phyloP scores from a whole-genome alignment of 805 yeast species.

The Schwanniomyces occidentalis region DNA sequence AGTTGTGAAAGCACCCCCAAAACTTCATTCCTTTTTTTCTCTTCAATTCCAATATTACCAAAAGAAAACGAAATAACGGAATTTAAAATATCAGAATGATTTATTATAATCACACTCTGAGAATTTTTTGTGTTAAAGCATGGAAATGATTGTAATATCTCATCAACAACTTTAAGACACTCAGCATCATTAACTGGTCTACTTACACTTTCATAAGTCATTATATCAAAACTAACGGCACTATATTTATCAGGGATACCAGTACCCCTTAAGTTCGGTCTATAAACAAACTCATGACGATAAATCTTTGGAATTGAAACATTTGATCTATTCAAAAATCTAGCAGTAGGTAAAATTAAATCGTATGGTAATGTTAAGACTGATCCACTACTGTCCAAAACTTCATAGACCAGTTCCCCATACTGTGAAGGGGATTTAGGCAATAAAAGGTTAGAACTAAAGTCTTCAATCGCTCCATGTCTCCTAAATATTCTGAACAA shows the following conservation, averaged over 20 bases:
- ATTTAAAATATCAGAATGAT: slow-evolving; percentile 79
- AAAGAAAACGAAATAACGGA: slow-evolving; percentile 65
- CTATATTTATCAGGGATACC: slow-evolving; percentile 76
- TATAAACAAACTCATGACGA: slow-evolving; percentile 77
- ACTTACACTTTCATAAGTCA: slow-evolving; percentile 45
- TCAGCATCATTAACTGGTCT: slow-evolving; percentile 80
- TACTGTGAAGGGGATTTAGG: slow-evolving; percentile 76
- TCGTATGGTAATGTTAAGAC: slow-evolving; percentile 90
- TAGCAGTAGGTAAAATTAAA: slow-evolving; percentile 84
- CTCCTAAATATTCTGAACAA: slow-evolving; percentile 62
- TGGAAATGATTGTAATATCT: slow-evolving; percentile 64
- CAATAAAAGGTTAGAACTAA: slow-evolving; percentile 62
- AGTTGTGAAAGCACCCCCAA: slow-evolving; percentile 73
- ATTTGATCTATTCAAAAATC: slow-evolving; percentile 69
- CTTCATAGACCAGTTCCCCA: slow-evolving; percentile 69
- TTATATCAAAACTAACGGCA: slow-evolving; percentile 85
- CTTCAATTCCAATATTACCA: slow-evolving; percentile 74
- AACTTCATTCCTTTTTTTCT: slow-evolving; percentile 59
- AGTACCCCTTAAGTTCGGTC: slow-evolving; percentile 56
- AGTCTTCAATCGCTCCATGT: slow-evolving; percentile 88
- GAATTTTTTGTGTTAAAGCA: slow-evolving; percentile 53
- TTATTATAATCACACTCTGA: slow-evolving; percentile 61
- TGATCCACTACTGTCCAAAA: slow-evolving; percentile 82
- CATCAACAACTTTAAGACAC: slow-evolving; percentile 77
- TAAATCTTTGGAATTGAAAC: slow-evolving; percentile 58